phyloP scores from a whole-genome alignment of 2,329 filamentous ascomycete species.

The Mycosphaerella sp. region DNA sequence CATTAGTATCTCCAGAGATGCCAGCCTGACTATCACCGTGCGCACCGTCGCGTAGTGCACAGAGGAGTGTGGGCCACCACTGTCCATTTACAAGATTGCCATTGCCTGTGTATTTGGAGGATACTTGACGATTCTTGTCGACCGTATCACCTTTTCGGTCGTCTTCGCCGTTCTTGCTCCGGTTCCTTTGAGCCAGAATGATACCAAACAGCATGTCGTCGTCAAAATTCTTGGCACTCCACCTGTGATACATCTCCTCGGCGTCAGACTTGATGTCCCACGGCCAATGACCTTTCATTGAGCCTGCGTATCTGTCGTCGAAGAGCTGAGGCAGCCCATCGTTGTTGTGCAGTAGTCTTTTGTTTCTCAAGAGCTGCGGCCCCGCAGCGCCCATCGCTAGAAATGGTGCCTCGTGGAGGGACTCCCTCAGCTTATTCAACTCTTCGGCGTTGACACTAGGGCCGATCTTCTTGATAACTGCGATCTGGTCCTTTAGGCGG shows the following conservation, averaged over 20 bases:
- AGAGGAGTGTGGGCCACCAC: conserved; percentile 52
- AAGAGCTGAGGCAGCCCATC: conserved; percentile 41
- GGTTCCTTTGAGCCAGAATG: conserved; percentile 29
- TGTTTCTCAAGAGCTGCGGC: conserved; percentile 30
- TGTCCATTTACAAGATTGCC: conserved; percentile 41
- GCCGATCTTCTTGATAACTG: conserved; percentile 4
- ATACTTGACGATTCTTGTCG: conserved; percentile 21
- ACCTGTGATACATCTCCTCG: conserved; percentile 42
- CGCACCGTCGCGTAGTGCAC: conserved; percentile 47
- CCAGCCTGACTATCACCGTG: conserved; percentile 47
- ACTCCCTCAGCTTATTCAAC: conserved; percentile 32
- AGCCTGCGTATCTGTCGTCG: conserved; percentile 17
- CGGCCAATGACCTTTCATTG: conserved; percentile 33
- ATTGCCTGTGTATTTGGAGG: conserved; percentile 36
- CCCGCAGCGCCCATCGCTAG: conserved; percentile 26
- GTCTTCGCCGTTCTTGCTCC: conserved; percentile 1
- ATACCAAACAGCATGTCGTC: conserved; percentile 42
- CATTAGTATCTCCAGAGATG: conserved; percentile 43
- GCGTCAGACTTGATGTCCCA: conserved; percentile 45
- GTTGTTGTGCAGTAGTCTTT: conserved; percentile 34
- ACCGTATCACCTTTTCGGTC: conserved; percentile 24
- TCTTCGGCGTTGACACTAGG: not conserved
- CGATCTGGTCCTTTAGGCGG: conserved; percentile 9
- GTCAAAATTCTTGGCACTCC: conserved; percentile 39
- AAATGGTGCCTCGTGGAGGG: conserved; percentile 38